Base-by-base conservation (phyloP, 805 yeast genomes). In the Barnettozyma pratensis region DNA sequence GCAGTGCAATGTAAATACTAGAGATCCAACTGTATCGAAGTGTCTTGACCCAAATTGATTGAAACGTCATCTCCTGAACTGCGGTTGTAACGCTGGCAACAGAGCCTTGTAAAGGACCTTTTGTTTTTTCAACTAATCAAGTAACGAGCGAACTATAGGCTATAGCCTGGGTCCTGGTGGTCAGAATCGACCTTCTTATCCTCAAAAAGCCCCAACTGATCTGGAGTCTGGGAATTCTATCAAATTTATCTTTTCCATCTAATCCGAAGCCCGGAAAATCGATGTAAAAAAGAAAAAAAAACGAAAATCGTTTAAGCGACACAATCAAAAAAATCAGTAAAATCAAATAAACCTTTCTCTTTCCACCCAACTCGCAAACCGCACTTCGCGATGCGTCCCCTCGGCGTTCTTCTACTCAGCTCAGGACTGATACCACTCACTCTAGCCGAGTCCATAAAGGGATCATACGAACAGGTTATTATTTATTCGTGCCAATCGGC, bases 401-500 rank as follows among this genome's bases (percentile, higher is more conserved):
- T n/a, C 27, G 11, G 29, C 10, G 12, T 27, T 4, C 30, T 39
- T 25, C 6, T 27, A 5, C 40, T 40, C 12, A n/a, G 30, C 11
- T 10, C 28, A 2, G 27, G 12, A 32, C 37, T 45, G 12, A 6
- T 32, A n/a, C 27, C 42, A 10, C 28, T 7, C 6, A 8, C 19
- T 2, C 9, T 36, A 14, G 53, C 51, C 1, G 60, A 55, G 42
- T 41, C 56, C 0, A 14, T 42, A 9, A 58, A 52, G 48, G 61
- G 60, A 7, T 52, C 60, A 3, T 48, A 53, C n/a, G 58, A 60
- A 19, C 60, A 54, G 36, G 50, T 54, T 37, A 58, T 59, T 9
- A 41, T 60, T 8, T 56, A 44, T 42, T 56, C 64, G 6, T 60
- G 64, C 25, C 61, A 60, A 36, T 37, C 52, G 7, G 56, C 59